Evolutionary conservation across 768 basidiomycete genomes (phyloP), one percentile per base, ranked within the genome.

Genomic region (Agaricus subrufescens): DNA sequence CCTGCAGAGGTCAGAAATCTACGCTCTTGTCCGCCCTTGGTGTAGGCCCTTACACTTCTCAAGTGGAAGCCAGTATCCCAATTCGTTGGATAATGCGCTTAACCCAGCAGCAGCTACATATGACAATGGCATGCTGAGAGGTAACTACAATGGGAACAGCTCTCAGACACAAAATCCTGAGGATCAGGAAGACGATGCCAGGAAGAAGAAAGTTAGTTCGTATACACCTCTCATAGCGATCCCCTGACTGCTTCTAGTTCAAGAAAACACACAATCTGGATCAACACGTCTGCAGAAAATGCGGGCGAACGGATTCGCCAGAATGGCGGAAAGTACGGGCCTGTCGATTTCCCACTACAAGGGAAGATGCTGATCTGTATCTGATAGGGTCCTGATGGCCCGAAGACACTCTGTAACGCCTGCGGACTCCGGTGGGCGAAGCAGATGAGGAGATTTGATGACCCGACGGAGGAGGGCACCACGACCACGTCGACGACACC

Each of bases 401-500:
- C 96, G 1, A 99, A 98, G 74, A 97, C 96, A n/a, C 73, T 98
- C 4, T 98, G 96, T 76, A 97, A 98, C 70, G 94, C 94, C 2
- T 97, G 96, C 61, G 95, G 95, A 26, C 72, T 98, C 40, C 81
- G 94, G 52, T 96, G 93, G 91, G 94, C 94, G 29, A 96, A 97
- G 58, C 76, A 77, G 61, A 71, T 71, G 62, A 70, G 75, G 31
- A 76, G 71, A 60, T 63, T 56, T 11, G 75, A 78, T 48, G 75
- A 77, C 40, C 60, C 70, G 9, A 49, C 53, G 7, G 67, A 68
- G 34, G 63, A 58, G 7, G 47, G 9, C 29, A 37, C 39, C 14
- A 25, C 50, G 2, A 51, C 19, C 14, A 39, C 47, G 38, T 50
- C 49, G 25, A 38, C 46, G 5, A 29, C 46, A 10, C 34, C 54